phyloP scores from a whole-genome alignment of 306 rosid species.

The Astragalus membranaceus region DNA sequence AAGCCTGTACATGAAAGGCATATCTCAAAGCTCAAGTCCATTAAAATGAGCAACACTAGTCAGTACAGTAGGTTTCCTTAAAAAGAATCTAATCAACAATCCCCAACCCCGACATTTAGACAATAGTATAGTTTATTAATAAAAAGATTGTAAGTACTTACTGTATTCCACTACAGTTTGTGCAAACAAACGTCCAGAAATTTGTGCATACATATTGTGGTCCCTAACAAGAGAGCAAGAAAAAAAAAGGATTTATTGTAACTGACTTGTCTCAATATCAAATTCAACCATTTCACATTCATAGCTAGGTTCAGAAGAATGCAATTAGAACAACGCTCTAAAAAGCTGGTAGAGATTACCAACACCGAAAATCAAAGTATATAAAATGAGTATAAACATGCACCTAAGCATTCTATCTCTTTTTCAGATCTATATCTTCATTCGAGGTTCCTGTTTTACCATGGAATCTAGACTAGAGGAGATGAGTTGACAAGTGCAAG shows the following conservation, averaged over 20 bases:
- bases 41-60: background rate
- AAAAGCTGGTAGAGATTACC: slow-evolving; percentile 14
- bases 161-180: slow-evolving; percentile 94
- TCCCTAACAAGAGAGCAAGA: slow-evolving; percentile 49
- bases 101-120: slow-evolving; percentile 1
- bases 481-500: background rate
- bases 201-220: slow-evolving; percentile 95
- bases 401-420: background rate
- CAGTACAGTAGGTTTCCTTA: slow-evolving; percentile 4
- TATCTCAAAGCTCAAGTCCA: slow-evolving; percentile 4
- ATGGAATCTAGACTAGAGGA: background rate
- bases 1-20: background rate
- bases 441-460: background rate
- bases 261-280: slow-evolving; percentile 18
- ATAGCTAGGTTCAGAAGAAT: background rate
- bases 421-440: background rate
- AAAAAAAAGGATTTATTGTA: slow-evolving; percentile 8
- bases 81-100: background rate
- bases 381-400: background rate
- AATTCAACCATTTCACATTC: background rate
- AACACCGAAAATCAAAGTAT: background rate
- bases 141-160: slow-evolving; percentile 43
- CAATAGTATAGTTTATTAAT: background rate
- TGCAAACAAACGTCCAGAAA: slow-evolving; percentile 95
- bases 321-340: slow-evolving; percentile 9